Conservation (phyloP, 305 asterid species). For the Striga hermonthica region DNA sequence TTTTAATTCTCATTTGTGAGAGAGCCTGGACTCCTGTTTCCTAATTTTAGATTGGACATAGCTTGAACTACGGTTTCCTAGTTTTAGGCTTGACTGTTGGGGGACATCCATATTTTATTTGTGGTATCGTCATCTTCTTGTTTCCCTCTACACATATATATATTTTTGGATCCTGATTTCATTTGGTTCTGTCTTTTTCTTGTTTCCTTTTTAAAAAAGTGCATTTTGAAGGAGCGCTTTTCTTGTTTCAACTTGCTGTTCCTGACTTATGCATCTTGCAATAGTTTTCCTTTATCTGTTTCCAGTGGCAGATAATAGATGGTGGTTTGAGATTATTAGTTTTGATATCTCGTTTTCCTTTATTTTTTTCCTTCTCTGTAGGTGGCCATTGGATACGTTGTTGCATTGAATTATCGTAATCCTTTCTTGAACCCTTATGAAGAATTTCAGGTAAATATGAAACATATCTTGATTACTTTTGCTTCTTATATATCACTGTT, state of each 20-base stretch:
- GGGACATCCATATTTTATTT: no score
- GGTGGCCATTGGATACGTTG: constrained; percentile 87
- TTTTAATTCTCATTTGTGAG: no score
- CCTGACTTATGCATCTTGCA: constrained; percentile 2
- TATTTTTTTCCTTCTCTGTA: constrained; percentile 32
- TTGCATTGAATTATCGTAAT: constrained; percentile 80
- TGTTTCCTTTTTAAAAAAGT: not conserved
- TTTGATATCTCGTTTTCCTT: constrained; percentile 20
- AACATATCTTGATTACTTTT: constrained; percentile 1
- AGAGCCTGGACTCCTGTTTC: no score
- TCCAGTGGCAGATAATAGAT: constrained; percentile 21
- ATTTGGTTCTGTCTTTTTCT: no score
- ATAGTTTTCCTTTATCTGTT: constrained; percentile 14
- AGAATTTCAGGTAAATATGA: constrained; percentile 80
- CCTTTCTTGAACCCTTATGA: constrained; percentile 92
- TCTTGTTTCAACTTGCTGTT: constrained; percentile 26
- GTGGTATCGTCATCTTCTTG: no score
- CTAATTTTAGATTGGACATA: no score
- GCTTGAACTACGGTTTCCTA: no score
- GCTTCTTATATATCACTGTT: constrained; percentile 17
- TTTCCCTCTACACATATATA: no score
- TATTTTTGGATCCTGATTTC: no score
- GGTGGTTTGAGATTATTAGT: constrained; percentile 19
- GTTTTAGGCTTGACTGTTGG: no score
- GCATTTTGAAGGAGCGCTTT: constrained; percentile 3